Evolutionary conservation across 768 basidiomycete species (phyloP).

Genomic region (Kwoniella shandongensis): DNA sequence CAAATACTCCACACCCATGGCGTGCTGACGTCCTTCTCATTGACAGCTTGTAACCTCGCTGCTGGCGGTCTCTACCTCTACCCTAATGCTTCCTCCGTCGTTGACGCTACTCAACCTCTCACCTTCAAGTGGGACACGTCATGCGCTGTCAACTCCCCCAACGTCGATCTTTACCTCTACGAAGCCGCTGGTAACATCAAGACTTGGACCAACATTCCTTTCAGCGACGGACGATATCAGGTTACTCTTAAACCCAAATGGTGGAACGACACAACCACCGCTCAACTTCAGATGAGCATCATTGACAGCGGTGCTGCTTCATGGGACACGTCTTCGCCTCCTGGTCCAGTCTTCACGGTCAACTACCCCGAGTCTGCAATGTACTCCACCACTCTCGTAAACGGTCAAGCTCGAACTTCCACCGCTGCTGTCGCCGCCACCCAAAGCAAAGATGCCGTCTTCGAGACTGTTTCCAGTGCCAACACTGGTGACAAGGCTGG

Average conservation of each 20-base stretch:
- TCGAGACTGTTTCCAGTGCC: constrained; percentile 41
- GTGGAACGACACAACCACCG: constrained; percentile 53
- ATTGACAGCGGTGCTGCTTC: constrained; percentile 37
- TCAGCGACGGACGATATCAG: constrained; percentile 40
- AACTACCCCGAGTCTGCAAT: constrained; percentile 46
- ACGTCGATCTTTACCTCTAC: constrained; percentile 54
- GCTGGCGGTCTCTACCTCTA: constrained; percentile 51
- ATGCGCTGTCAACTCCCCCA: constrained; percentile 42
- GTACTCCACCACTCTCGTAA: constrained; percentile 38
- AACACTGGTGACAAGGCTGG: constrained; percentile 22
- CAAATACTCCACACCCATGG: too few relatives aligned
- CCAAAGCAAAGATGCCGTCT: constrained; percentile 42
- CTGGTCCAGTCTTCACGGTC: constrained; percentile 52
- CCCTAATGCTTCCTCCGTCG: constrained; percentile 36
- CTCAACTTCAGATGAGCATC: constrained; percentile 50
- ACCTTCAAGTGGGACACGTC: constrained; percentile 54
- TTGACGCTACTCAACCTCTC: constrained; percentile 46
- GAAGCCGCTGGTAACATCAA: constrained; percentile 47
- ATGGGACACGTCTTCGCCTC: constrained; percentile 40
- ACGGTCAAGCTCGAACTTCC: constrained; percentile 35
- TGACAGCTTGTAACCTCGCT: constrained; percentile 43
- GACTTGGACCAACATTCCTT: constrained; percentile 42
- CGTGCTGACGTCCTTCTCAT: constrained; percentile 6
- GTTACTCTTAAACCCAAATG: constrained; percentile 50
- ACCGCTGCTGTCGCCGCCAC: constrained; percentile 43